These are phyloP conservation scores for Neonectria magnoliae DNA, from an alignment of 2,329 filamentous ascomycete species.

Conservation along the genomic window DNA sequence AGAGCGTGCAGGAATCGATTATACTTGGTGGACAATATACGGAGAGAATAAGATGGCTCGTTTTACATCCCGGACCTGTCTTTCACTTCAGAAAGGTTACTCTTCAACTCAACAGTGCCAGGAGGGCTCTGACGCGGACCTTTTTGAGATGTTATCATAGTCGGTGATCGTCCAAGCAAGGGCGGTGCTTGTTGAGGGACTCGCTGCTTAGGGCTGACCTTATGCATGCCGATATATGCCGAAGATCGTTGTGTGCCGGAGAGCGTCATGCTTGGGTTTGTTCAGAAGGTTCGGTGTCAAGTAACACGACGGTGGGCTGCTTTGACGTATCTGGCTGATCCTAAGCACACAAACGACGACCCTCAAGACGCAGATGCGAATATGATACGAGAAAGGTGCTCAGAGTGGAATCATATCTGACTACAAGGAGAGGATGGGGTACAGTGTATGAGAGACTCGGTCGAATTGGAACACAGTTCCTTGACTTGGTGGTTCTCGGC, in stretches of 20 bases:
- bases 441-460: not conserved
- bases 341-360: not conserved
- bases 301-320: not conserved
- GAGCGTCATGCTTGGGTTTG: not conserved
- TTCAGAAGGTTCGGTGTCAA: not conserved
- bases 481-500: not conserved
- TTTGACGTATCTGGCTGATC: not conserved
- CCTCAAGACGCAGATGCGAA: not conserved
- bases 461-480: not conserved
- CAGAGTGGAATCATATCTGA: not conserved
- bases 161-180: not conserved
- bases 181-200: not conserved
- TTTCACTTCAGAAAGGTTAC: not conserved
- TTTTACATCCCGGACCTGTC: not conserved
- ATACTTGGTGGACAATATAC: slow-evolving; percentile 1
- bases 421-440: not conserved
- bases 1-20: not conserved
- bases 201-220: not conserved
- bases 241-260: not conserved
- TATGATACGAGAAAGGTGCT: not conserved
- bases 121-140: no score
- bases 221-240: not conserved
- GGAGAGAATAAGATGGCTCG: slow-evolving; percentile 5
- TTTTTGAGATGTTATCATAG: not conserved
- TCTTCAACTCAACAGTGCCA: not conserved